Conservation (phyloP, 192 early-diverging fungal species). For the Globomyces pollinis-pini region DNA sequence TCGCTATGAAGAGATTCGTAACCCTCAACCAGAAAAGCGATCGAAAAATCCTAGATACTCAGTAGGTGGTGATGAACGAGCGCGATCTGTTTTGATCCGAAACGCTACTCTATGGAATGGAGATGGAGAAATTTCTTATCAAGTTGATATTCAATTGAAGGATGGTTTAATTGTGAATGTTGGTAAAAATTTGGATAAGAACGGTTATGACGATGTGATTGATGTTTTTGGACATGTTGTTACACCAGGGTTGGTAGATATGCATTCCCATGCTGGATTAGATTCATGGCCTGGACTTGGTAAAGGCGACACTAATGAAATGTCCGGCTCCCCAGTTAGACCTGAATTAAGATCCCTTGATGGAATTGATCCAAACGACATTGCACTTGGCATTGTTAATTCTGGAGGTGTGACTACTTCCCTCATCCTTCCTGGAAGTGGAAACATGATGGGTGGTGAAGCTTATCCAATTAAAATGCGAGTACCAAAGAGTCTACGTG, state of each 20-base stretch:
- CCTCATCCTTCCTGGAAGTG: constrained; percentile 63
- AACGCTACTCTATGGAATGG: constrained; percentile 57
- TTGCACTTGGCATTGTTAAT: constrained; percentile 45
- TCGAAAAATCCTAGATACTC: constrained; percentile 1
- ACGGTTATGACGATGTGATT: constrained; percentile 17
- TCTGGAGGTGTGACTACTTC: constrained; percentile 67
- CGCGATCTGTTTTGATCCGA: constrained; percentile 31
- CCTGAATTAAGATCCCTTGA: constrained; percentile 62
- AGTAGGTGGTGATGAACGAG: not conserved
- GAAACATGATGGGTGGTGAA: constrained; percentile 72
- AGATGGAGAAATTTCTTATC: constrained; percentile 27
- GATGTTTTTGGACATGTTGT: constrained; percentile 59
- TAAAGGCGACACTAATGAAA: constrained; percentile 59
- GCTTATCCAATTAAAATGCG: constrained; percentile 58
- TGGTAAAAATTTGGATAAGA: not conserved
- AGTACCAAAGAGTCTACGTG: constrained; percentile 38
- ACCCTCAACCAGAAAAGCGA: constrained; percentile 4
- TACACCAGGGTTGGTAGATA: constrained; percentile 73
- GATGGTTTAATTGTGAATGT: constrained; percentile 17
- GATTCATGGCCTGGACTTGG: constrained; percentile 57
- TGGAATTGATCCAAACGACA: constrained; percentile 60
- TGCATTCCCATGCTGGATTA: constrained; percentile 63
- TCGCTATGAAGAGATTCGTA: too few species aligned
- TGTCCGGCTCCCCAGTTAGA: constrained; percentile 41
- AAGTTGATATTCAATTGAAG: constrained; percentile 36